These are phyloP conservation scores for Flaveria trinervia DNA, from an alignment of 129 eudicot species.

Conservation along the genomic window DNA sequence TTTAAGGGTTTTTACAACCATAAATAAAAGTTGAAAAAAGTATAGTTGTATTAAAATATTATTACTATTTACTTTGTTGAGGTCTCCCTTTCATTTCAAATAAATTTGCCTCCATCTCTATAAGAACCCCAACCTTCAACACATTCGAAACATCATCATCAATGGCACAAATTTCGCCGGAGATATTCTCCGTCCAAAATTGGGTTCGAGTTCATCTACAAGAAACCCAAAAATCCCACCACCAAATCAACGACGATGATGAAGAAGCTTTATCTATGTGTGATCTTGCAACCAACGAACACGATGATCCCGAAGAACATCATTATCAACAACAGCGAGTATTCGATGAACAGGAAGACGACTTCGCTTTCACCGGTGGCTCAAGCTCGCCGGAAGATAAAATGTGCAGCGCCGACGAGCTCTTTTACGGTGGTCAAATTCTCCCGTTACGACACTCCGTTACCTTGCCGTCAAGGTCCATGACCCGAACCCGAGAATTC, in stretches of 20 bases:
- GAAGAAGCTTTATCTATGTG: constrained; percentile 67
- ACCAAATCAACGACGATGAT: constrained; percentile 28
- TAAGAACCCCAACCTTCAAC: constrained; percentile 8
- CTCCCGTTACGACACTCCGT: constrained; percentile 72
- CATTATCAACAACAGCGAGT: background rate
- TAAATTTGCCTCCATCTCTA: constrained; percentile 25
- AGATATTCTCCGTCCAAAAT: background rate
- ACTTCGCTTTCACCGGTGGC: constrained; percentile 57
- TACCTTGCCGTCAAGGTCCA: constrained; percentile 28
- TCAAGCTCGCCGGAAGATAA: constrained; percentile 34
- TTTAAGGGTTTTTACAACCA: too few relatives aligned
- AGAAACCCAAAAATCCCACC: constrained; percentile 5
- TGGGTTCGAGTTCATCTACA: constrained; percentile 16
- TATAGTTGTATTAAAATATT: background rate
- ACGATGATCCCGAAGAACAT: background rate
- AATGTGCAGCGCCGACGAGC: constrained; percentile 83
- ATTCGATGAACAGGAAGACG: constrained; percentile 14
- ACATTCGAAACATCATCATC: background rate
- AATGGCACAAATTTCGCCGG: constrained; percentile 10
- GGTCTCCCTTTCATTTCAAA: constrained; percentile 16
- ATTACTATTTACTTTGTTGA: background rate
- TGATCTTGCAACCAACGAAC: constrained; percentile 49
- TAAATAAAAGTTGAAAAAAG: too few relatives aligned
- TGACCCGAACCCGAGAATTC: constrained; percentile 16
- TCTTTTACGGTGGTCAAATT: constrained; percentile 71